These are phyloP conservation scores for Kuraishia capsulata DNA, from an alignment of 805 yeast genomes.

Conservation along the genomic window DNA sequence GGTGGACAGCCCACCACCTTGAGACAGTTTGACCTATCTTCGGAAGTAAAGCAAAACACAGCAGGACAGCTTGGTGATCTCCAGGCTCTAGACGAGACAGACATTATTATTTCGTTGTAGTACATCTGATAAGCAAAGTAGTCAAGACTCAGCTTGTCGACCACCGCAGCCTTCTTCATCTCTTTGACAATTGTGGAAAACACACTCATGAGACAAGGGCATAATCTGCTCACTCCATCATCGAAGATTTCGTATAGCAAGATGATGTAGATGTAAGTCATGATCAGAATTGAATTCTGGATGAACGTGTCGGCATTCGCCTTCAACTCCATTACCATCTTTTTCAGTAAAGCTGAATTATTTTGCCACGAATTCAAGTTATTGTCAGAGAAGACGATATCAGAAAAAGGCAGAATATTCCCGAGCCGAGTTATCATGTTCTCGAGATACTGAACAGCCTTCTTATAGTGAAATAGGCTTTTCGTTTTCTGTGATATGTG, in stretches of 20 bases:
- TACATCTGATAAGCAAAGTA: constrained; percentile 2
- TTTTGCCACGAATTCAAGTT: not conserved
- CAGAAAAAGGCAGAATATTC: not conserved
- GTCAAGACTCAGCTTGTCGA: not conserved
- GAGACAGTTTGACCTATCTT: not conserved
- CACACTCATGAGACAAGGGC: not conserved
- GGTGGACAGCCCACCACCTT: constrained; percentile 4
- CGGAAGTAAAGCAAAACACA: not conserved
- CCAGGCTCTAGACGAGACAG: not conserved
- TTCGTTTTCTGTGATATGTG: not conserved
- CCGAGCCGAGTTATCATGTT: not conserved
- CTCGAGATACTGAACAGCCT: not conserved
- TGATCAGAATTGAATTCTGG: not conserved
- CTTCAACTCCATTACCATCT: not conserved
- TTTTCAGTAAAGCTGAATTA: not conserved
- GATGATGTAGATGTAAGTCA: not conserved
- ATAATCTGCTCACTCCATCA: constrained; percentile 1
- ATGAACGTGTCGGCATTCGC: not conserved
- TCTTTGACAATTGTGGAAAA: not conserved
- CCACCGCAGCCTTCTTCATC: not conserved
- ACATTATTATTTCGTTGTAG: constrained; percentile 3
- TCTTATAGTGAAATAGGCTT: not conserved
- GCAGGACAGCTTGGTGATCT: constrained; percentile 1
- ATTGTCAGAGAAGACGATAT: too few species aligned
- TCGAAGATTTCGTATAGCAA: constrained; percentile 3